Evolutionary conservation across 768 basidiomycete genomes (phyloP).

Genomic region (Pleurotus giganteus): DNA sequence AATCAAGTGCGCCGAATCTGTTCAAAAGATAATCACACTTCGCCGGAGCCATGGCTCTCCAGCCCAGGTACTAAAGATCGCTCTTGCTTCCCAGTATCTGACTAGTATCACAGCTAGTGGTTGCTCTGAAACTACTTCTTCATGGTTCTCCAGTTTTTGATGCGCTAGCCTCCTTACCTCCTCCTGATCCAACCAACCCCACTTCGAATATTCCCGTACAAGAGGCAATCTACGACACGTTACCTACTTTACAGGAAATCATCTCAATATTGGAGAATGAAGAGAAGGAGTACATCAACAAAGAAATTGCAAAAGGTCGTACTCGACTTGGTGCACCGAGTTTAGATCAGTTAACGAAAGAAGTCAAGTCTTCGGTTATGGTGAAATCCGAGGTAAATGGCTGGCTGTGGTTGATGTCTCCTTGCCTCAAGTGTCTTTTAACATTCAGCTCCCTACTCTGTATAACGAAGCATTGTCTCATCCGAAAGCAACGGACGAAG

Average conservation of each 20-base stretch:
- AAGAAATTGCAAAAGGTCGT: slow-evolving; percentile 75
- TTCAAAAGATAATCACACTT: slow-evolving; percentile 74
- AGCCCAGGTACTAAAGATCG: slow-evolving; percentile 44
- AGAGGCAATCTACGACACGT: slow-evolving; percentile 62
- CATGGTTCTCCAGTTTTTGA: slow-evolving; percentile 67
- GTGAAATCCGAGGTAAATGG: slow-evolving; percentile 52
- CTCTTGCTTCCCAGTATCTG: slow-evolving; percentile 1
- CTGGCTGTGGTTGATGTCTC: too few relatives aligned
- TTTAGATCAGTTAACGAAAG: slow-evolving; percentile 55
- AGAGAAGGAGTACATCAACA: slow-evolving; percentile 55
- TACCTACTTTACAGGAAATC: slow-evolving; percentile 74
- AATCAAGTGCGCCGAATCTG: slow-evolving; percentile 72
- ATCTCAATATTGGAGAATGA: slow-evolving; percentile 58
- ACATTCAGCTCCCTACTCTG: slow-evolving; percentile 71
- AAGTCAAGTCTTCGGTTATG: slow-evolving; percentile 68
- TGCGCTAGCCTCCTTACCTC: slow-evolving; percentile 63
- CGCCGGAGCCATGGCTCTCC: slow-evolving; percentile 59
- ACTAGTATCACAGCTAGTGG: slow-evolving; percentile 51
- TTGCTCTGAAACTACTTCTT: slow-evolving; percentile 67
- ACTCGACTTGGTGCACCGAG: slow-evolving; percentile 70
- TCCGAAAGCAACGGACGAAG: slow-evolving; percentile 70
- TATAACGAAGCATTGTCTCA: slow-evolving; percentile 84
- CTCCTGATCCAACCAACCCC: slow-evolving; percentile 77
- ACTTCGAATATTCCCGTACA: slow-evolving; percentile 59
- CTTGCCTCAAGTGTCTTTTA: too few relatives aligned